Base-by-base conservation (phyloP, 306 rosid species). In the Prunus fruticosa region DNA sequence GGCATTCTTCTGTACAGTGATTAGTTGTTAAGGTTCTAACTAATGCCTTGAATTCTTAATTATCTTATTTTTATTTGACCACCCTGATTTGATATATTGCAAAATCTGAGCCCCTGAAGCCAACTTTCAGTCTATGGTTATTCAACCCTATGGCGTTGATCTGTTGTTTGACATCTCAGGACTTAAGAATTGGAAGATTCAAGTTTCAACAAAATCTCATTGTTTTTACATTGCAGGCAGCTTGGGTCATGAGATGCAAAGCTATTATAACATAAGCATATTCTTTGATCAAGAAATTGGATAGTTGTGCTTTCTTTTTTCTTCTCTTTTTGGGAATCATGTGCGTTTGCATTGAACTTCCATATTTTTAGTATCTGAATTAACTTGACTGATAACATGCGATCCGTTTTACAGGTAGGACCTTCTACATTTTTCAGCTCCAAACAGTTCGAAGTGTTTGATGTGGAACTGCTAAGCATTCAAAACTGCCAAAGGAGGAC, bases 361-460 rank as follows among this genome's bases (percentile, higher is more conserved):
- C 76, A 41, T 2, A 19, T 43, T 6, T 28, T 6, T 25, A 8
- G 2, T 16, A 20, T 47, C 34, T 2, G 60, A 38, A 54, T 38
- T 65, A 27, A 71, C 38, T 67, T 46, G 14, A 18, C 46, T 71
- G 78, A 77, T 74, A 64, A 56, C 51, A 27, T n/a, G 45, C 34
- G 73, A 64, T 74, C 70, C 53, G 78, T 82, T 82, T 32, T 6
- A 66, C 90, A 95, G 99, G 99, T 92, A 22, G 99, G 99, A 70
- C 98, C 99, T 78, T 92, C 99, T 30, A 95, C 99, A 61, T 95
- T 95, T 78, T 95, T 95, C 89, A 91, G 99, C 88, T 50, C 99
- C 16, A 91, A 95, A 81, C 99, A 95, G 76, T 92, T 91, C 20
- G 97, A 95, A 88, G 99, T 95, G 78, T 95, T 95, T 81, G 99